Evolutionary conservation across 805 yeast species (phyloP).

Genomic region (Candida rishiriensis): DNA sequence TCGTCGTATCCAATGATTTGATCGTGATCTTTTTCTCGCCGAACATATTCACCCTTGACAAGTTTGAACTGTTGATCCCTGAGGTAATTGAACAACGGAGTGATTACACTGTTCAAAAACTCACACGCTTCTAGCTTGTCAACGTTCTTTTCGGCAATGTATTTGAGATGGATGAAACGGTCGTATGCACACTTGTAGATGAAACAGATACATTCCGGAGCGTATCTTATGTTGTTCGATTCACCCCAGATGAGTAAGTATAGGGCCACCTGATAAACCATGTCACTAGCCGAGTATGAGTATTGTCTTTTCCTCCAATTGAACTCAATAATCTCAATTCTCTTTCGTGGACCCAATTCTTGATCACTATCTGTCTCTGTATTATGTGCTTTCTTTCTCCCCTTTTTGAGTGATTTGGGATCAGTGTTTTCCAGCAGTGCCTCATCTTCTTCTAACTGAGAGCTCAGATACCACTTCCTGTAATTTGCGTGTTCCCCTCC

Average conservation of each 20-base stretch:
- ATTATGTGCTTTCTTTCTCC: constrained; percentile 30
- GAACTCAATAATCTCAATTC: constrained; percentile 74
- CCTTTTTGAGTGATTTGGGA: constrained; percentile 59
- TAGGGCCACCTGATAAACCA: constrained; percentile 61
- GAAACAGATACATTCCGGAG: constrained; percentile 50
- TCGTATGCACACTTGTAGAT: constrained; percentile 54
- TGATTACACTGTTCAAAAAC: constrained; percentile 37
- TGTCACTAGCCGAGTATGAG: constrained; percentile 46
- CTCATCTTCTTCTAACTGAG: constrained; percentile 73
- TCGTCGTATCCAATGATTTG: constrained; percentile 56
- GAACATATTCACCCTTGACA: constrained; percentile 49
- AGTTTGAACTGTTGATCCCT: constrained; percentile 64
- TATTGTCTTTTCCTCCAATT: constrained; percentile 71
- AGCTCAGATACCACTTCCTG: constrained; percentile 89
- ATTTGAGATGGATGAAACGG: constrained; percentile 35
- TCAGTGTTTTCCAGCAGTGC: constrained; percentile 55
- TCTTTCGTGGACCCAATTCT: constrained; percentile 12
- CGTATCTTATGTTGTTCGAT: constrained; percentile 57
- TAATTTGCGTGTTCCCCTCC: constrained; percentile 88
- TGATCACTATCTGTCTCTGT: constrained; percentile 28
- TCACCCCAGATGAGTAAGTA: constrained; percentile 72
- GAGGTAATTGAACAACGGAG: constrained; percentile 52
- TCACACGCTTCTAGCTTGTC: constrained; percentile 16
- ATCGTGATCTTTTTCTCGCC: constrained; percentile 67
- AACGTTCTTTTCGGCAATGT: constrained; percentile 10